These are phyloP conservation scores for Brassica incana DNA, from an alignment of 345 rosid genomes.

Conservation along the genomic window DNA sequence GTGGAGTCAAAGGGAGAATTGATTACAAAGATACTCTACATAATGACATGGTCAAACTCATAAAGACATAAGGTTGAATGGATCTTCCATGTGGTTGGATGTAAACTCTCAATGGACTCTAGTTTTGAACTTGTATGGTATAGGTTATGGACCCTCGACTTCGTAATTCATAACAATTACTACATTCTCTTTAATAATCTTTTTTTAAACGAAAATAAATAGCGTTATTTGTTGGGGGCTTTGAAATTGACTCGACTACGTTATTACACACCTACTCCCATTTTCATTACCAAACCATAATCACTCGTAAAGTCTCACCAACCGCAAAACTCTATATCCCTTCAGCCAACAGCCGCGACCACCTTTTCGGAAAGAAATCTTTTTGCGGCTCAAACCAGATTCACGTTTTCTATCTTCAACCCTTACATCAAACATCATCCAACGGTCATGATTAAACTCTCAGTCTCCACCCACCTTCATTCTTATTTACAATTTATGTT, in stretches of 20 bases:
- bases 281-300: background rate
- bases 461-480: background rate
- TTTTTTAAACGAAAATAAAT: background rate
- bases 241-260: slow-evolving; percentile 16
- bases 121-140: too few species aligned
- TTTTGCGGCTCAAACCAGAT: slow-evolving; percentile 27
- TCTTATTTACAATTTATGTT: background rate
- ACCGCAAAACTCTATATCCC: slow-evolving; percentile 28
- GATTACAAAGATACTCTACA: too few species aligned
- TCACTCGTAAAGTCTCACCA: slow-evolving; percentile 30
- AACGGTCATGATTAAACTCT: background rate
- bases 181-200: background rate
- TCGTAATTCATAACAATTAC: too few species aligned
- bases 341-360: slow-evolving; percentile 32
- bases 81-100: too few species aligned
- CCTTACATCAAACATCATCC: background rate
- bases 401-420: slow-evolving; percentile 15
- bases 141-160: too few species aligned
- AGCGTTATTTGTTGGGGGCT: background rate
- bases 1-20: too few species aligned
- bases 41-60: too few species aligned
- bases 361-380: background rate
- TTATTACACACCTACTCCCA: slow-evolving; percentile 26
- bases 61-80: too few species aligned
- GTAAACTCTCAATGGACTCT: too few species aligned